Base-by-base conservation (phyloP, 148 eudicot genomes). In the Amaranthus palmeri region DNA sequence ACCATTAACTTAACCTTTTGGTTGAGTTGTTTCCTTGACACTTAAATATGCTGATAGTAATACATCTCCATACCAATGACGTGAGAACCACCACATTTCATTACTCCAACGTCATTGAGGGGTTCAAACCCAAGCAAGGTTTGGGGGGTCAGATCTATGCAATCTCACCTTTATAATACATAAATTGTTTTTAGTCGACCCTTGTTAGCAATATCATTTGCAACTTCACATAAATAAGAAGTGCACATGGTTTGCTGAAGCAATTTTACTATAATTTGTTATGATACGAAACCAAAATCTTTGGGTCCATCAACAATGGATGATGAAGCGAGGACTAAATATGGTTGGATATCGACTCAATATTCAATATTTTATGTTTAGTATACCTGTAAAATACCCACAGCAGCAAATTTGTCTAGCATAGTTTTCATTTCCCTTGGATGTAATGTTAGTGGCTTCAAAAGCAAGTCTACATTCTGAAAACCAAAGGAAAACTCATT, bases 341-440 rank as follows among this genome's bases (percentile, higher is more conserved):
- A 59, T 12, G 10, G 18, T 42, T 62, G 4, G 49, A 3, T 5
- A 4, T 41, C 7, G 18, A 44, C 18, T 42, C 66, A 7, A 43
- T 5, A 4, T 41, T 9, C 9, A 10, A 58, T 4, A 6, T 58
- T 25, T 6, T 0, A 5, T 8, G 44, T 44, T 10, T 3, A 3
- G 57, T 51, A 4, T 73, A 93, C 98, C 91, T 93, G 98, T 76
- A 93, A 85, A 73, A 93, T 93, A 54, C 90, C 91, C 52, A 93
- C 98, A 42, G 97, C 98, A 47, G 98, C 97, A 84, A 93, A 91
- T 81, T 93, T 93, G 87, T 93, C 98, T 4, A 86, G 57, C 10
- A 81, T 82, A 36, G 92, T 87, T 85, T 93, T 93, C 4, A 63
- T 44, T 73, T 82, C 83, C 59, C 85, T 84, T 2, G 96, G 98